Base-by-base conservation (phyloP, 495 filamentous ascomycete genomes). In the Aspergillus campestris region DNA sequence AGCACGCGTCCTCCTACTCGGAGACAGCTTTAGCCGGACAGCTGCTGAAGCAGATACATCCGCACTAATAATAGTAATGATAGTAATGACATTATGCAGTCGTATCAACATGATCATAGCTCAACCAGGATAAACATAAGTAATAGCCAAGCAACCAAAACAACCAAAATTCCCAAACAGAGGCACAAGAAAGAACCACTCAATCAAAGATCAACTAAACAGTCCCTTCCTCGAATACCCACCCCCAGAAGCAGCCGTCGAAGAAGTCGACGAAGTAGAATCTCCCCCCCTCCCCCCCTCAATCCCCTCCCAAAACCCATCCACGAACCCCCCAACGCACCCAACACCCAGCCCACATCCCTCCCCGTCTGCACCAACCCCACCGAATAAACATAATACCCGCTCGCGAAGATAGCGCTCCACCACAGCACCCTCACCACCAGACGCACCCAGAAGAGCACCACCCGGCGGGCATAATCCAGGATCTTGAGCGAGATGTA, bases 391-490 rank as follows among this genome's bases (percentile, higher is more conserved):
- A 87, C 67, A 46, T 76, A 77, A 31, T 73, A 62, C 0, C 64
- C 72, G 1, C 78, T 3, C 0, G 66, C 65, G 12, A 70, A 61
- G 9, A 89, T 29, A 2, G 57, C 49, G 0, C 64, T 72, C 77
- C 79, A 92, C 38, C 86, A 76, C 0, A 74, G 46, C 35, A 87
- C 12, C 28, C 73, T 59, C 44, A 84, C 55, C 6, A 67, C 71
- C 38, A 91, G 55, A 34, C 68, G 57, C n/a, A 86, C 72, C 79
- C 86, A 88, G 60, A 78, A 91, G 57, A 88, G 69, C 42, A 94
- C 64, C 3, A 86, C 62, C 31, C 84, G 73, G 38, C 77, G 78
- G 24, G 83, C 62, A 59, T 81, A 79, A 55, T 80, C 65, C n/a
- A 92, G 62, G 42, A 89, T 54, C 56, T 82, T 77, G 48, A 90